Percentiles rank a stretch among this genome's conserved stretches.
phyloP scores from a whole-genome alignment of 495 filamentous ascomycete species.

The Aspergillus kassunensis region DNA sequence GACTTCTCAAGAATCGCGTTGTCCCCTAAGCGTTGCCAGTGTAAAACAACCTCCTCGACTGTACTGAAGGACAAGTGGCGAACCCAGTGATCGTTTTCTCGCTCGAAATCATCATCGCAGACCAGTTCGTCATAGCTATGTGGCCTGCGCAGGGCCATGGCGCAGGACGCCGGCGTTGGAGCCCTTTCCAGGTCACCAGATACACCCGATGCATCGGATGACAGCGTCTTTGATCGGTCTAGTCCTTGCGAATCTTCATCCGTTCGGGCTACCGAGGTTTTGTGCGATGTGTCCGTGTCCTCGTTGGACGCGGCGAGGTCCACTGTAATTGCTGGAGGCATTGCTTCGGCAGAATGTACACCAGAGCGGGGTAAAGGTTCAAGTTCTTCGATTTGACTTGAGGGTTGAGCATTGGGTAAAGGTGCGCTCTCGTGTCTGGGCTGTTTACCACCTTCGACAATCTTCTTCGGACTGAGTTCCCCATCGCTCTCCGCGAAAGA shows the following conservation, averaged over 20 bases:
- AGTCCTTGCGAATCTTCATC: slow-evolving; percentile 31
- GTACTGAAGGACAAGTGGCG: slow-evolving; percentile 83
- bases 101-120: slow-evolving; percentile 19
- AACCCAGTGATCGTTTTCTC: slow-evolving; percentile 51
- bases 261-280: slow-evolving; percentile 13
- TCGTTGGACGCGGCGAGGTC: slow-evolving; percentile 23
- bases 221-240: slow-evolving; percentile 29
- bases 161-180: slow-evolving; percentile 24
- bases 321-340: slow-evolving; percentile 35
- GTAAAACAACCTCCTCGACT: slow-evolving; percentile 83
- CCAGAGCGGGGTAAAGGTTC: slow-evolving; percentile 10
- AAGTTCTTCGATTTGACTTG: slow-evolving; percentile 15
- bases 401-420: slow-evolving; percentile 15
- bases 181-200: slow-evolving; percentile 28
- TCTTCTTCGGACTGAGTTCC: slow-evolving; percentile 20
- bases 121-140: slow-evolving; percentile 41
- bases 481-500: slow-evolving; percentile 34
- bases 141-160: slow-evolving; percentile 40
- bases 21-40: slow-evolving; percentile 54
- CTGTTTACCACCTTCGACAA: slow-evolving; percentile 13
- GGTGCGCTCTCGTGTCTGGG: slow-evolving; percentile 21
- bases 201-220: slow-evolving; percentile 36
- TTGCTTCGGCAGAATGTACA: slow-evolving; percentile 21
- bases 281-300: slow-evolving; percentile 17
- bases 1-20: slow-evolving; percentile 28